Percentiles rank a stretch among this genome's conserved stretches.
Evolutionary conservation across 768 basidiomycete genomes (phyloP).

Genomic region (Terana coerulea): DNA sequence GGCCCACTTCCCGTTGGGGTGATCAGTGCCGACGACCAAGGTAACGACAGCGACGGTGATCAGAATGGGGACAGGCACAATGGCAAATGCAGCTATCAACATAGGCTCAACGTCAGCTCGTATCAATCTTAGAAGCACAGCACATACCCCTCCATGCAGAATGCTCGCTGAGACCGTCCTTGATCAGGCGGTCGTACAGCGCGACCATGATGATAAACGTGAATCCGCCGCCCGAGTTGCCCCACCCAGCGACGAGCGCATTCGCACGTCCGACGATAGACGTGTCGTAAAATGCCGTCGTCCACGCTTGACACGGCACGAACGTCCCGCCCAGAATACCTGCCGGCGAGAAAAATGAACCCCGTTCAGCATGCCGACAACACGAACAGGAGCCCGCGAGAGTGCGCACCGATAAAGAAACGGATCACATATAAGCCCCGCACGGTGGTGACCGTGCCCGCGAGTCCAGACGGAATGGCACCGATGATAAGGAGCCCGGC

Average conservation of each 20-base stretch:
- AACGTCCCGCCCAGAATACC: constrained; percentile 55
- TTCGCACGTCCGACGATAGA: constrained; percentile 45
- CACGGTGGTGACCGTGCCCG: constrained; percentile 43
- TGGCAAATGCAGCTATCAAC: constrained; percentile 40
- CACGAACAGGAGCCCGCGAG: background rate
- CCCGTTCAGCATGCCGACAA: background rate
- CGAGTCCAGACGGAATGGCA: constrained; percentile 56
- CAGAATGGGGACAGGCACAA: constrained; percentile 54
- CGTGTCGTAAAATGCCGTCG: constrained; percentile 57
- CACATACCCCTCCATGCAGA: constrained; percentile 42
- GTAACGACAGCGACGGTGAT: constrained; percentile 37
- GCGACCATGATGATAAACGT: constrained; percentile 58
- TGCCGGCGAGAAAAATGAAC: background rate
- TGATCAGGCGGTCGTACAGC: constrained; percentile 38
- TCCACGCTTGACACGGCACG: constrained; percentile 60
- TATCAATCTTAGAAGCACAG: background rate
- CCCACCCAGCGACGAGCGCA: constrained; percentile 56
- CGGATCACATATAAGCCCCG: constrained; percentile 40
- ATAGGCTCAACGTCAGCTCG: background rate
- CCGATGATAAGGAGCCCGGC: constrained; percentile 48
- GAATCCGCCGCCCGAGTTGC: constrained; percentile 41
- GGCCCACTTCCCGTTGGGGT: constrained; percentile 51
- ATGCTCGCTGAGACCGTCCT: constrained; percentile 34
- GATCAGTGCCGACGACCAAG: constrained; percentile 47
- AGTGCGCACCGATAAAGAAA: constrained; percentile 47